These are phyloP conservation scores for Cornus florida DNA, from an alignment of 148 eudicot genomes.

Conservation along the genomic window DNA sequence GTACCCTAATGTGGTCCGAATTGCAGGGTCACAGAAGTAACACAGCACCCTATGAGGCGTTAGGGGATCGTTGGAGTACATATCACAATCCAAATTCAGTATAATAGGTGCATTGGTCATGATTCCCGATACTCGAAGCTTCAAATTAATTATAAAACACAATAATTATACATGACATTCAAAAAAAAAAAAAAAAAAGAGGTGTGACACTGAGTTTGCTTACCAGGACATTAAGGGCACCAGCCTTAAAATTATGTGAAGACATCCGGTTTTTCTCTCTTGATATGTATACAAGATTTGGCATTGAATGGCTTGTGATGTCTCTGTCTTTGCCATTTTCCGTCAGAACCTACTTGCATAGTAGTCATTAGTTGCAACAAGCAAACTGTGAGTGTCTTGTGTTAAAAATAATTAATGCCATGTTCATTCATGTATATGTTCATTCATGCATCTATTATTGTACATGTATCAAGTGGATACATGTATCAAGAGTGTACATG, in stretches of 20 bases:
- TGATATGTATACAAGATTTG: constrained; percentile 63
- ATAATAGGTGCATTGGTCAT: constrained; percentile 72
- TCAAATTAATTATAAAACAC: neutral
- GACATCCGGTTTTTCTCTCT: constrained; percentile 46
- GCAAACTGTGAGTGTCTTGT: no score
- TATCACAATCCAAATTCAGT: constrained; percentile 66
- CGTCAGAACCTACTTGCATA: constrained; percentile 36
- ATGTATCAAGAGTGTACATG: no score
- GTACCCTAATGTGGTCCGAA: constrained; percentile 42
- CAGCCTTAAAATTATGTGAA: constrained; percentile 72
- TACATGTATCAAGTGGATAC: no score
- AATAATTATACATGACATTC: no score
- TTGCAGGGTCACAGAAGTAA: constrained; percentile 37
- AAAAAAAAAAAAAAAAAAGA: neutral
- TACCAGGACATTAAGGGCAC: constrained; percentile 73
- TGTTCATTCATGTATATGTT: no score
- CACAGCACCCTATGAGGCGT: constrained; percentile 54
- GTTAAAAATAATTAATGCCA: no score
- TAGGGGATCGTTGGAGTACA: constrained; percentile 62
- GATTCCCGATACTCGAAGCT: constrained; percentile 72
- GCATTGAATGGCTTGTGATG: constrained; percentile 32
- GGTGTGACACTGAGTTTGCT: neutral
- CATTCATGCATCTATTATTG: no score
- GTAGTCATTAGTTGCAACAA: no score
- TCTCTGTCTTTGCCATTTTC: constrained; percentile 34